Conservation (phyloP, 352 stramenopile genomes). For the Phytopythium chamaehyphon region DNA sequence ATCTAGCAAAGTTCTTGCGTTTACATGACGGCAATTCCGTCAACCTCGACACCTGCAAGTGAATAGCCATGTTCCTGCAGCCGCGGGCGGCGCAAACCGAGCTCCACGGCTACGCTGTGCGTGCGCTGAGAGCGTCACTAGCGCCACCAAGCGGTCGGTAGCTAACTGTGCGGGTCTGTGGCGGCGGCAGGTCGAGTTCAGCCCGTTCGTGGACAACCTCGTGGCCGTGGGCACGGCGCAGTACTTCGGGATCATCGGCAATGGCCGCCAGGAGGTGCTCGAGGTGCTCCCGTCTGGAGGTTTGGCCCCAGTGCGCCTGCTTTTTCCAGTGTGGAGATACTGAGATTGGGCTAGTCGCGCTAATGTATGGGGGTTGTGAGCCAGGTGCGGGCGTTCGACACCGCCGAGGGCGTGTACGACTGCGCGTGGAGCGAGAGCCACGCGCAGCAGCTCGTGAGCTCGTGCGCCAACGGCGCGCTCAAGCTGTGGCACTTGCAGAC, state of each 20-base stretch:
- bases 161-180: not conserved
- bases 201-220: conserved; percentile 85
- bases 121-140: not conserved
- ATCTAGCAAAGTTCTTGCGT: not conserved
- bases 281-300: conserved; percentile 66
- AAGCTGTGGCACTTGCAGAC: conserved; percentile 91
- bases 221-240: conserved; percentile 85
- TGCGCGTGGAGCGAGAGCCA: conserved; percentile 89
- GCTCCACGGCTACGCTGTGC: conserved; percentile 66
- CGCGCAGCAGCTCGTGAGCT: conserved; percentile 81
- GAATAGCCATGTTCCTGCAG: conserved; percentile 60
- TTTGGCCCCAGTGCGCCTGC: conserved; percentile 50
- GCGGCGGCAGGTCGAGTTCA: conserved; percentile 82
- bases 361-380: not conserved
- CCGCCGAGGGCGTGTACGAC: conserved; percentile 86
- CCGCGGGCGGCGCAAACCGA: conserved; percentile 53
- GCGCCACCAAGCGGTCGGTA: no score
- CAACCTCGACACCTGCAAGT: not conserved
- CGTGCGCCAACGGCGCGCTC: conserved; percentile 79
- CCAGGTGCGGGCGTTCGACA: conserved; percentile 87
- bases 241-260: conserved; percentile 92
- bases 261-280: conserved; percentile 83
- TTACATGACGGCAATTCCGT: no score
- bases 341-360: not conserved
- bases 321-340: not conserved